Percentiles rank a stretch among this genome's conserved stretches.
These are phyloP conservation scores for Neopestalotiopsis rosae DNA, from an alignment of 2,329 filamentous ascomycete species.

Conservation along the genomic window DNA sequence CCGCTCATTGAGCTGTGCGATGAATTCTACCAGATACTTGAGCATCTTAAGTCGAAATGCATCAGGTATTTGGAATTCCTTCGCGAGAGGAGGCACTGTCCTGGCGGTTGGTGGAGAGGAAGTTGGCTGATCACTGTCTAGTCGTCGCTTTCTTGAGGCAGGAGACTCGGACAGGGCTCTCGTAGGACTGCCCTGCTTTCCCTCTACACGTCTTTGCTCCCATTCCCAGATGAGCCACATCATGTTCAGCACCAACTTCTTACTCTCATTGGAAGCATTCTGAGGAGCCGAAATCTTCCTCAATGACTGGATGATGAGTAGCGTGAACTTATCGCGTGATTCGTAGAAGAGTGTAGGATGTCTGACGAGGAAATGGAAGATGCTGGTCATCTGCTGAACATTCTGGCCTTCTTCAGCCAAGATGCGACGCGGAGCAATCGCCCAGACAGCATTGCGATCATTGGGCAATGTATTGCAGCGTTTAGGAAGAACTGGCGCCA, in stretches of 20 bases:
- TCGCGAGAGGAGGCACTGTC: slow-evolving; percentile 48
- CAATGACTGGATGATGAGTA: slow-evolving; percentile 86
- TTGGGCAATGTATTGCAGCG: slow-evolving; percentile 71
- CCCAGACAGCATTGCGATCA: slow-evolving; percentile 84
- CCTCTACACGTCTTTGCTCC: slow-evolving; percentile 83
- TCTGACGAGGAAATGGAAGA: slow-evolving; percentile 94
- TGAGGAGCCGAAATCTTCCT: slow-evolving; percentile 85
- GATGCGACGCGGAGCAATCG: slow-evolving; percentile 86
- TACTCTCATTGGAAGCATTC: slow-evolving; percentile 87
- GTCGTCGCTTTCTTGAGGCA: slow-evolving; percentile 74
- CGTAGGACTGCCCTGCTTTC: slow-evolving; percentile 47
- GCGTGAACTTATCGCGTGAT: slow-evolving; percentile 87
- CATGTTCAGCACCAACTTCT: slow-evolving; percentile 87
- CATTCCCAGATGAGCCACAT: slow-evolving; percentile 91
- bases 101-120: slow-evolving; percentile 60
- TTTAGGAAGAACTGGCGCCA: slow-evolving; percentile 92
- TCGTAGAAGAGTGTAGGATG: slow-evolving; percentile 96
- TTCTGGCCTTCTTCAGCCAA: slow-evolving; percentile 94
- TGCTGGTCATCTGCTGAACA: slow-evolving; percentile 92
- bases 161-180: slow-evolving; percentile 70
- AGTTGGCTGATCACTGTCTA: slow-evolving; percentile 66
- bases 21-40: slow-evolving; percentile 95
- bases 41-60: slow-evolving; percentile 79
- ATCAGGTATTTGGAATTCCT: slow-evolving; percentile 73
- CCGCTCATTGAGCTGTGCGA: slow-evolving; percentile 85